Percentiles rank a stretch among this genome's conserved stretches.
Evolutionary conservation across 169 alveolate genomes (phyloP).

Genomic region (Ichthyophthirius multifiliis): DNA sequence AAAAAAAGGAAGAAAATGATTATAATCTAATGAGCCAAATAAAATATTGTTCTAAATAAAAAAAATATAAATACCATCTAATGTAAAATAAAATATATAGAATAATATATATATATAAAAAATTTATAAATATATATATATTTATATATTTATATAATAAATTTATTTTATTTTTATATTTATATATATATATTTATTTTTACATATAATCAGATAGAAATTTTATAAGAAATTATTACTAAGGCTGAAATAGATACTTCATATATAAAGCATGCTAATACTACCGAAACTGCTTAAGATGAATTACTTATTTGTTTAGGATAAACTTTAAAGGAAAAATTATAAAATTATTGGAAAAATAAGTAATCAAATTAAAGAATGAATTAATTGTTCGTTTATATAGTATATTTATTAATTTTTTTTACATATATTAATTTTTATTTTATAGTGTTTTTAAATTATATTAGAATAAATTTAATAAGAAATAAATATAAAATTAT

Average conservation of each 20-base stretch:
- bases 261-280: background rate
- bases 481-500: background rate
- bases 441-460: background rate
- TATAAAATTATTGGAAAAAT: slow-evolving; percentile 1
- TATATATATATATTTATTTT: background rate
- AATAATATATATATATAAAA: background rate
- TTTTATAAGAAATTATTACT: background rate
- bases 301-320: slow-evolving; percentile 17
- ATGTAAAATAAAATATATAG: background rate
- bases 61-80: background rate
- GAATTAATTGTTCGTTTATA: background rate
- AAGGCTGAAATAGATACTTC: slow-evolving; percentile 10
- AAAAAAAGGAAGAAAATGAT: background rate
- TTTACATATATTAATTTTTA: background rate
- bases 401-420: background rate
- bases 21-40: background rate
- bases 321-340: slow-evolving; percentile 1
- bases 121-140: background rate
- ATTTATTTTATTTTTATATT: background rate
- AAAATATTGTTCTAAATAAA: background rate
- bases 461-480: background rate
- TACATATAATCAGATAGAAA: background rate
- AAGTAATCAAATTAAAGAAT: slow-evolving; percentile 7
- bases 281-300: slow-evolving; percentile 20
- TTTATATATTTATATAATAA: background rate